These are phyloP conservation scores for Dittrichia graveolens DNA, from an alignment of 129 eudicot species.

Conservation along the genomic window DNA sequence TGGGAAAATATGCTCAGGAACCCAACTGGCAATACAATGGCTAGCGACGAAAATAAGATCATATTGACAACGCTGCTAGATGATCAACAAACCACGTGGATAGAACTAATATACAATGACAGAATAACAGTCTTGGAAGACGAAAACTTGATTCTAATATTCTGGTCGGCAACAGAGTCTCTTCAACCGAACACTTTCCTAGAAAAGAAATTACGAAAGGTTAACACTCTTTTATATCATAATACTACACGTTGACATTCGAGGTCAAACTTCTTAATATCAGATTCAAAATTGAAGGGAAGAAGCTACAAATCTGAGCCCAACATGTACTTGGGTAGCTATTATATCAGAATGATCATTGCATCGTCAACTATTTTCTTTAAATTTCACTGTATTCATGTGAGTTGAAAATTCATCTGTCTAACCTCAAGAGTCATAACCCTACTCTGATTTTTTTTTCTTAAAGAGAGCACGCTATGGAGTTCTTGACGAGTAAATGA, in stretches of 20 bases:
- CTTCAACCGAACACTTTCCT: constrained; percentile 79
- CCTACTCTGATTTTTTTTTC: too few species aligned
- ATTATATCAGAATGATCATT: background rate
- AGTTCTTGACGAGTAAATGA: background rate
- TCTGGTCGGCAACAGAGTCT: constrained; percentile 70
- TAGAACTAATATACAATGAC: background rate
- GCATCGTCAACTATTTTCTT: background rate
- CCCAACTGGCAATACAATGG: background rate
- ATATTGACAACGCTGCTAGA: constrained; percentile 38
- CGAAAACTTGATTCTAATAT: constrained; percentile 20
- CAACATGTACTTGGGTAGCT: too few species aligned
- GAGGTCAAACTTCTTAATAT: background rate
- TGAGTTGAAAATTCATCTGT: background rate
- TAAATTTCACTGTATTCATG: background rate
- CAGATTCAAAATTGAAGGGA: background rate
- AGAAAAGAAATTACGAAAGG: constrained; percentile 10
- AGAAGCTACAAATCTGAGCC: background rate
- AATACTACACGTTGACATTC: constrained; percentile 8
- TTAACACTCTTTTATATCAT: background rate
- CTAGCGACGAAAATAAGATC: constrained; percentile 20
- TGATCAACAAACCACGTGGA: constrained; percentile 15
- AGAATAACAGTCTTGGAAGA: background rate
- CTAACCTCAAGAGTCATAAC: constrained; percentile 13
- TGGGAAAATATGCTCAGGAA: background rate
- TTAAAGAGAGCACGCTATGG: background rate